phyloP scores from a whole-genome alignment of 805 yeast genomes.

The Myxozyma nipponensis region DNA sequence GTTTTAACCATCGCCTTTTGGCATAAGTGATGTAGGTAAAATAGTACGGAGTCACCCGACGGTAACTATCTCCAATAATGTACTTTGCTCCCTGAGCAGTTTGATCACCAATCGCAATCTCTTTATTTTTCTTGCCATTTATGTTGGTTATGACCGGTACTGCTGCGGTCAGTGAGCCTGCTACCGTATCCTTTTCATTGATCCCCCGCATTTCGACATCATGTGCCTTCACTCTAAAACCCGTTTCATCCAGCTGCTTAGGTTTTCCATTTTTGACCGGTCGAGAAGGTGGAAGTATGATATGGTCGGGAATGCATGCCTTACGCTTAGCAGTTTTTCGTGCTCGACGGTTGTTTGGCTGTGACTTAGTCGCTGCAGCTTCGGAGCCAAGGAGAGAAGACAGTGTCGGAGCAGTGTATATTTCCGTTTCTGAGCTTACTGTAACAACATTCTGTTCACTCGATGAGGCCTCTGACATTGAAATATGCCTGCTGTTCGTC shows the following conservation, averaged over 20 bases:
- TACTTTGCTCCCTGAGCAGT: constrained; percentile 37
- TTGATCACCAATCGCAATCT: constrained; percentile 34
- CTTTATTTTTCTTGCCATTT: constrained; percentile 3
- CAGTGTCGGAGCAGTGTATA: too few relatives aligned
- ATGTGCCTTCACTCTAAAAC: constrained; percentile 9
- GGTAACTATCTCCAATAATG: constrained; percentile 39
- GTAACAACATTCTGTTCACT: too few relatives aligned
- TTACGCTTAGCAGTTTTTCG: background rate
- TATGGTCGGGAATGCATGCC: background rate
- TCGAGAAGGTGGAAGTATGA: background rate
- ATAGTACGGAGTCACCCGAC: constrained; percentile 79
- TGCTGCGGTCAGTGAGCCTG: background rate
- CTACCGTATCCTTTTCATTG: background rate
- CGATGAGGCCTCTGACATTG: too few relatives aligned
- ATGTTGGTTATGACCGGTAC: background rate
- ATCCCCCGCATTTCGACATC: background rate
- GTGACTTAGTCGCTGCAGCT: background rate
- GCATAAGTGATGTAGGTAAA: constrained; percentile 90
- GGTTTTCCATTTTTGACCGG: background rate
- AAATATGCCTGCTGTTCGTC: too few relatives aligned
- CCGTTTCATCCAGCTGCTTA: constrained; percentile 1
- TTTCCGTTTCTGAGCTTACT: too few relatives aligned
- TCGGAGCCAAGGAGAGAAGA: background rate
- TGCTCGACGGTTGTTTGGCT: background rate
- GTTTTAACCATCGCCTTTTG: constrained; percentile 85